phyloP scores from a whole-genome alignment of 2,329 filamentous ascomycete species.

The Aureobasidium sp. region DNA sequence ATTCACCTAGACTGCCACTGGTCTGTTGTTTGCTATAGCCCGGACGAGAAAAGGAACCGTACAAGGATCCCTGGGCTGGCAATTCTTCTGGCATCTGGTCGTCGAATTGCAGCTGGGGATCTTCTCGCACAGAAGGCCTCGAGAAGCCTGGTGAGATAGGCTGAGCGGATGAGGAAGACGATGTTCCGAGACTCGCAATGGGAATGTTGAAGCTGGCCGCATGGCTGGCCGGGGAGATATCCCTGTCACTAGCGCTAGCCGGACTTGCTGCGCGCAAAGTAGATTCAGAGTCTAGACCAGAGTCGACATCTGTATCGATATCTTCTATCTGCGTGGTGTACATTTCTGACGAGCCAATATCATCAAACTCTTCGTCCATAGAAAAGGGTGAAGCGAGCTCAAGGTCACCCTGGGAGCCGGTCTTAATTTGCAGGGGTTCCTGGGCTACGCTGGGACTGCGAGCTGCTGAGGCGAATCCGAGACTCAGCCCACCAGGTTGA shows the following conservation, averaged over 20 bases:
- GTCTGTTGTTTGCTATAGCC: slow-evolving; percentile 8
- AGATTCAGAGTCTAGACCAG: slow-evolving; percentile 9
- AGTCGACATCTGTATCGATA: slow-evolving; percentile 16
- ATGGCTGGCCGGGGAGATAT: neutral
- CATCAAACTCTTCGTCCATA: slow-evolving; percentile 15
- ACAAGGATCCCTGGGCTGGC: slow-evolving; percentile 22
- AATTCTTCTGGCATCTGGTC: slow-evolving; percentile 21
- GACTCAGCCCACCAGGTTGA: slow-evolving; percentile 3
- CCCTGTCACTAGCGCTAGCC: neutral
- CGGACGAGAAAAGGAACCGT: slow-evolving; percentile 12
- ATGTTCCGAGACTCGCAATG: slow-evolving; percentile 24
- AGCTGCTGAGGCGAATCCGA: slow-evolving; percentile 3
- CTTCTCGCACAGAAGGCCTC: slow-evolving; percentile 26
- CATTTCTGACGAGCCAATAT: neutral
- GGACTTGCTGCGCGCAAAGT: slow-evolving; percentile 11
- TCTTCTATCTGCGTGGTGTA: slow-evolving; percentile 12
- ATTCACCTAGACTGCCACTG: slow-evolving; percentile 28
- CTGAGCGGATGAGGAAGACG: slow-evolving; percentile 23
- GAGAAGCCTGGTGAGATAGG: slow-evolving; percentile 30
- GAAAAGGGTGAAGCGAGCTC: slow-evolving; percentile 16
- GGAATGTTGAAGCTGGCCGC: slow-evolving; percentile 16
- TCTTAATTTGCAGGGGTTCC: neutral
- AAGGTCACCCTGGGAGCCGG: neutral
- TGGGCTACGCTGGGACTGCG: neutral
- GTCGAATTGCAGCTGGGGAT: slow-evolving; percentile 25